Evolutionary conservation across 1,284 basidiomycete species (phyloP), one percentile per base, ranked within the genome.

Genomic region (Pterulicium gracile): DNA sequence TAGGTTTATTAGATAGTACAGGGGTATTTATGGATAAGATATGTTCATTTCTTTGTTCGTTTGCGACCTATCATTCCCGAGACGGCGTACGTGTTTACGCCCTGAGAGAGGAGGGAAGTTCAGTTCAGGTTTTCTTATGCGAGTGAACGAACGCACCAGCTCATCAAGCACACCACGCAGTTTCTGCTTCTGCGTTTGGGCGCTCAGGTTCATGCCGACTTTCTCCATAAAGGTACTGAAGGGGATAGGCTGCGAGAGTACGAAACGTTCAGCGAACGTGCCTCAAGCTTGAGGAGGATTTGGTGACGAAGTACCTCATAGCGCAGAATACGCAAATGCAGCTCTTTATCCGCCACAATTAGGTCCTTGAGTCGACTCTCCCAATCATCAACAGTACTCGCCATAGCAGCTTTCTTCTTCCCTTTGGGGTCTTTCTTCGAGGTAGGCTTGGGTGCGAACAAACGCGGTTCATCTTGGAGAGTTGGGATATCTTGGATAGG

Each of bases 281-380:
- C 3, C 21, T 44, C 17, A 18, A 41, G n/a, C 40, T 24, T 18
- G 43, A 48, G 14, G 32, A 19, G 39, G 15, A 49, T 22, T 19
- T 41, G 10, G 17, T 18, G 7, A 17, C 36, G 5, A 47, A 62
- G 27, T 52, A 77, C 81, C 67, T 85, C 79, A 54, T 77, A 82
- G 20, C 79, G 74, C 51, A 83, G 57, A 49, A 83, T 69, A 41
- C 73, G 70, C 19, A 68, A 58, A 57, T 81, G 66, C 12, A 84
- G 59, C 40, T 59, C 59, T 14, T 56, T 58, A 56, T 83, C 67
- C 35, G 59, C 52, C 10, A 67, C 42, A 40, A 83, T 75, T 42
- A 63, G 62, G 1, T 57, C 57, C 53, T 59, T 70, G 49, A 80
- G 57, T 45, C 55, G 55, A 5, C 53, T 40, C 51, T 69, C 61